phyloP scores from a whole-genome alignment of 148 eudicot species.

The Nepenthes mirabilis region DNA sequence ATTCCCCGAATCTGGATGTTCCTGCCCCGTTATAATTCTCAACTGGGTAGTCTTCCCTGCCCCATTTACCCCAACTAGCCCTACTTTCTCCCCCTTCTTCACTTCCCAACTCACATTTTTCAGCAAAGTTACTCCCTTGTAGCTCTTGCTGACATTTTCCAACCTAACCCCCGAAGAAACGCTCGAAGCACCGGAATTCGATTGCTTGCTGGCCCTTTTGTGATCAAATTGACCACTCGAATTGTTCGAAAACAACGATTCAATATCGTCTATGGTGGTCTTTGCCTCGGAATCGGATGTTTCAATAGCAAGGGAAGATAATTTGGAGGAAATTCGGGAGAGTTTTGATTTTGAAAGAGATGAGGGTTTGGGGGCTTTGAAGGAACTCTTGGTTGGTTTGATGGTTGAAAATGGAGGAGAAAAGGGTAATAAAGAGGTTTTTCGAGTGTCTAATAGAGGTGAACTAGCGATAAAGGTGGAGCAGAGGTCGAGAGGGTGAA shows the following conservation, averaged over 20 bases:
- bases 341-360: slow-evolving; percentile 8
- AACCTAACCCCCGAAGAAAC: slow-evolving; percentile 81
- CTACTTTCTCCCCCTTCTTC: slow-evolving; percentile 90
- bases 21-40: slow-evolving; percentile 81
- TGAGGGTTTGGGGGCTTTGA: slow-evolving; percentile 12
- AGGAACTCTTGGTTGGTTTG: slow-evolving; percentile 15
- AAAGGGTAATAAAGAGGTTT: slow-evolving; percentile 20
- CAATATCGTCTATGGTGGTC: slow-evolving; percentile 41
- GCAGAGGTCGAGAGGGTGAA: slow-evolving; percentile 1
- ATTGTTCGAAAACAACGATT: slow-evolving; percentile 52
- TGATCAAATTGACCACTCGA: slow-evolving; percentile 15
- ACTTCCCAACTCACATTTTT: slow-evolving; percentile 88
- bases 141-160: slow-evolving; percentile 70
- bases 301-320: slow-evolving; percentile 38
- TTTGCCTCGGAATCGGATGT: slow-evolving; percentile 21
- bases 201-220: slow-evolving; percentile 26
- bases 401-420: slow-evolving; percentile 18
- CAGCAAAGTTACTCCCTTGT: slow-evolving; percentile 76
- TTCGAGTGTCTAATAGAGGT: slow-evolving; percentile 14
- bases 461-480: slow-evolving; percentile 30
- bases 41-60: slow-evolving; percentile 96
- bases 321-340: slow-evolving; percentile 22
- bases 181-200: slow-evolving; percentile 62
- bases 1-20: slow-evolving; percentile 85
- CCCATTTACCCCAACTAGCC: slow-evolving; percentile 93